Evolutionary conservation across 306 rosid species (phyloP).

Genomic region (Cercis canadensis): DNA sequence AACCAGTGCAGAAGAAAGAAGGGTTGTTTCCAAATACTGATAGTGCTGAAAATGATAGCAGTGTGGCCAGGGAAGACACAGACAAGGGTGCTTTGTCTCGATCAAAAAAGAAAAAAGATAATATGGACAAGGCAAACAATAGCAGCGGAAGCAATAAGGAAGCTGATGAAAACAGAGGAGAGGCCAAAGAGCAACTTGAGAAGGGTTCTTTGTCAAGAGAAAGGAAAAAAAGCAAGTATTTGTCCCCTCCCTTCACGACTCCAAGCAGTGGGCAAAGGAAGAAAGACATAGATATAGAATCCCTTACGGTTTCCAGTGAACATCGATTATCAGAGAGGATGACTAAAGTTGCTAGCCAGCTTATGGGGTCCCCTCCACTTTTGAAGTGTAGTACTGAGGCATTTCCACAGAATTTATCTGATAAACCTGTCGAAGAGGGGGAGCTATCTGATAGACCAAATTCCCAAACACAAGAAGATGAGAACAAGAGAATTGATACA

Average conservation of each 20-base stretch:
- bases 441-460: conserved; percentile 37
- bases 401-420: conserved; percentile 34
- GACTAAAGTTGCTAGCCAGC: conserved; percentile 36
- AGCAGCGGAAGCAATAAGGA: conserved; percentile 28
- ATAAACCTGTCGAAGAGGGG: conserved; percentile 30
- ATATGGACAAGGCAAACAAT: conserved; percentile 15
- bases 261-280: conserved; percentile 43
- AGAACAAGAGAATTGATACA: conserved; percentile 47
- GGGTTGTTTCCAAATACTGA: too few relatives aligned
- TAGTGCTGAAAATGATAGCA: conserved; percentile 34
- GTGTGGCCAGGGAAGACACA: conserved; percentile 36
- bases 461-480: conserved; percentile 40
- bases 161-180: conserved; percentile 37
- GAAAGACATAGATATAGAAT: conserved; percentile 38
- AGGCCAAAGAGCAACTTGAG: conserved; percentile 37
- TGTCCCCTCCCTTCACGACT: conserved; percentile 83
- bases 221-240: conserved; percentile 85
- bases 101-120: conserved; percentile 43
- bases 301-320: conserved; percentile 30
- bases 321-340: conserved; percentile 35
- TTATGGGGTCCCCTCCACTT: conserved; percentile 31
- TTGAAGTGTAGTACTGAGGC: conserved; percentile 30
- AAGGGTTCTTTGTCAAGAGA: conserved; percentile 54
- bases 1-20: conserved; percentile 42
- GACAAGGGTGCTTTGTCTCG: conserved; percentile 15